Conservation (phyloP, 257 asterid genomes). For the Linaria vulgaris region DNA sequence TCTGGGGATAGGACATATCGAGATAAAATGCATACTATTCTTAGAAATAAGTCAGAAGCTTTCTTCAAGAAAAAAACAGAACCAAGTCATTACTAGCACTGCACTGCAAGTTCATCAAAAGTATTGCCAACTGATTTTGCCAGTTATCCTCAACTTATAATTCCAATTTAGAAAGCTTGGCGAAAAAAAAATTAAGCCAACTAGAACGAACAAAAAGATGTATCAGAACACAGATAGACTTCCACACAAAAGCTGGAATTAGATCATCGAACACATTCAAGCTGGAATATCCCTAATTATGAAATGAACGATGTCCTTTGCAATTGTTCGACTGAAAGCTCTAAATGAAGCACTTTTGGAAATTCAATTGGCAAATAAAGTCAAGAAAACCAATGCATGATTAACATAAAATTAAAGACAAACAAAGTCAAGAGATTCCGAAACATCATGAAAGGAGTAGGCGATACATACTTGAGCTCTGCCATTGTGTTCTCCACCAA, state of each 20-base stretch:
- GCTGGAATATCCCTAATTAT: too few species aligned
- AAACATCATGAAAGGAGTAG: conserved; percentile 4
- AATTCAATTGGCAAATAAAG: neutral
- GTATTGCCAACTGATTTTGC: neutral
- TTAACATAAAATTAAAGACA: neutral
- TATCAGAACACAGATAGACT: too few species aligned
- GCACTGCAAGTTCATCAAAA: neutral
- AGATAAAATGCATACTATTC: neutral
- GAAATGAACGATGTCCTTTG: too few species aligned
- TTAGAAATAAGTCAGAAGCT: neutral
- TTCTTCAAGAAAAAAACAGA: neutral
- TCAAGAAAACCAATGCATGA: neutral
- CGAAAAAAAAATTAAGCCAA: too few species aligned
- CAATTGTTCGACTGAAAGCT: neutral
- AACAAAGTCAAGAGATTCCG: conserved; percentile 17
- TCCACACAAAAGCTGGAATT: too few species aligned
- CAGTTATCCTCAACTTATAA: neutral
- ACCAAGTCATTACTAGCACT: neutral
- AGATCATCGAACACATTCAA: too few species aligned
- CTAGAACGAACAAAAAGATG: too few species aligned
- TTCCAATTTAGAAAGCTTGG: too few species aligned
- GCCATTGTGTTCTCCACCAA: conserved; percentile 99
- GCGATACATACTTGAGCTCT: conserved; percentile 91
- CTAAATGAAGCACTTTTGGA: neutral
- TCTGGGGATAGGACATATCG: neutral